Evolutionary conservation across 768 basidiomycete species (phyloP).

Genomic region (Heimioporus sp.): DNA sequence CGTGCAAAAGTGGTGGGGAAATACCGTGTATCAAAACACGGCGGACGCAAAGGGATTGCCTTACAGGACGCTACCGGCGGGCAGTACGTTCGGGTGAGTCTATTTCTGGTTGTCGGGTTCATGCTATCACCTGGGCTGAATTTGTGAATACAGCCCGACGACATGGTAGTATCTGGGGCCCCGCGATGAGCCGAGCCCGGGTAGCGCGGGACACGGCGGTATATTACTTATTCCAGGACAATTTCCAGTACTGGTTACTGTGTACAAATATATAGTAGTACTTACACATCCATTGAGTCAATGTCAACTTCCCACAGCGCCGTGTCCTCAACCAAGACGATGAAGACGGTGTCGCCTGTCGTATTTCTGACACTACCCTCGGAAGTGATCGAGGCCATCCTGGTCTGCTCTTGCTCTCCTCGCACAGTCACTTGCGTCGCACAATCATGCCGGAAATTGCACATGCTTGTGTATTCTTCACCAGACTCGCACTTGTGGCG

Average conservation of each 20-base stretch:
- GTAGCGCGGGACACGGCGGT: too few relatives aligned
- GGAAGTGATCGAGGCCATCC: constrained; percentile 41
- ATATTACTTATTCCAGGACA: too few relatives aligned
- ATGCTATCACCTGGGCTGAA: too few relatives aligned
- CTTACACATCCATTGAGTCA: too few relatives aligned
- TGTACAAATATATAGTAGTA: too few relatives aligned
- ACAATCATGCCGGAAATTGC: constrained; percentile 36
- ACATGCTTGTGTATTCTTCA: constrained; percentile 34
- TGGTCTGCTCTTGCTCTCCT: constrained; percentile 28
- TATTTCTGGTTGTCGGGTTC: too few relatives aligned
- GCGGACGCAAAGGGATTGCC: constrained; percentile 21
- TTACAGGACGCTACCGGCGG: constrained; percentile 7
- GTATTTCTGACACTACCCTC: constrained; percentile 30
- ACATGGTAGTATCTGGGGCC: too few relatives aligned
- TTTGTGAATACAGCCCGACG: too few relatives aligned
- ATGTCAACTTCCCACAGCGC: constrained; percentile 1
- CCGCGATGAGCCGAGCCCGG: too few relatives aligned
- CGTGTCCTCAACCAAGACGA: background rate
- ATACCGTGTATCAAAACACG: constrained; percentile 24
- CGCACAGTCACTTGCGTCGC: constrained; percentile 35
- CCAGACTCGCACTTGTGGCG: constrained; percentile 45
- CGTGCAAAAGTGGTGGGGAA: constrained; percentile 68
- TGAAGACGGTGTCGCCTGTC: background rate
- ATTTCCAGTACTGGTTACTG: too few relatives aligned
- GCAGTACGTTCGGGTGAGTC: constrained; percentile 30